A percentile compares a stretch with the other conserved stretches of the same genome.
phyloP scores from a whole-genome alignment of 2,329 filamentous ascomycete species.

The Hirsutella minnesotensis region DNA sequence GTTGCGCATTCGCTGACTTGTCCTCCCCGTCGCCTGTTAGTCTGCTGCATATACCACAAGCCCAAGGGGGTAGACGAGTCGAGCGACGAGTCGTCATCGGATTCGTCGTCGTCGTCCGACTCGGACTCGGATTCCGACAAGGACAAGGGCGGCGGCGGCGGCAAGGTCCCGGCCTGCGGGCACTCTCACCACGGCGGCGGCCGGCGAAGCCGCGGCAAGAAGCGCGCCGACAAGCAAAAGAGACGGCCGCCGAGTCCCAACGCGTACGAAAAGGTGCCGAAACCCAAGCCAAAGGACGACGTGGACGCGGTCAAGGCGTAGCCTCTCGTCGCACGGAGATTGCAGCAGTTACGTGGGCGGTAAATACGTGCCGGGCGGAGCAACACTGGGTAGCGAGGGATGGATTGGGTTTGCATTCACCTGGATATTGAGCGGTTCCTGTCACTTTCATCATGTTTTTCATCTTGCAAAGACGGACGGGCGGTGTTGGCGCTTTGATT shows the following conservation, averaged over 20 bases:
- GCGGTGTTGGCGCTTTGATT: too few relatives aligned
- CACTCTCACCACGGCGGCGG: slow-evolving; percentile 19
- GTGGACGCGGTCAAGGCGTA: slow-evolving; percentile 9
- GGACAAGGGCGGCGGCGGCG: slow-evolving; percentile 20
- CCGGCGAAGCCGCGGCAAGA: slow-evolving; percentile 11
- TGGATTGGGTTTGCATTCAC: too few relatives aligned
- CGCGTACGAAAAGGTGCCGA: slow-evolving; percentile 65
- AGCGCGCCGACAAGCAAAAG: slow-evolving; percentile 17
- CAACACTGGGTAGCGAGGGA: too few relatives aligned
- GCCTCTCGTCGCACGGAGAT: not conserved
- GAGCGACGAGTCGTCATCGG: slow-evolving; percentile 49
- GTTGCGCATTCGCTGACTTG: too few relatives aligned
- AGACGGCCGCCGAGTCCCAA: slow-evolving; percentile 57
- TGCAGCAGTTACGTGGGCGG: too few relatives aligned
- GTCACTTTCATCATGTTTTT: too few relatives aligned
- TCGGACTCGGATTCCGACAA: slow-evolving; percentile 31
- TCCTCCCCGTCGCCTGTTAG: slow-evolving; percentile 44
- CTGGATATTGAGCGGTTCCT: too few relatives aligned
- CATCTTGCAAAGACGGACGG: too few relatives aligned
- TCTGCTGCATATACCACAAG: slow-evolving; percentile 98
- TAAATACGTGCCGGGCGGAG: too few relatives aligned
- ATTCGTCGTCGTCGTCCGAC: slow-evolving; percentile 40
- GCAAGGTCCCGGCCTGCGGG: slow-evolving; percentile 18
- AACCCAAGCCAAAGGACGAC: slow-evolving; percentile 24
- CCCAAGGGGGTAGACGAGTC: slow-evolving; percentile 74